Conservation (phyloP, 148 eudicot genomes). For the Nyssa sinensis region DNA sequence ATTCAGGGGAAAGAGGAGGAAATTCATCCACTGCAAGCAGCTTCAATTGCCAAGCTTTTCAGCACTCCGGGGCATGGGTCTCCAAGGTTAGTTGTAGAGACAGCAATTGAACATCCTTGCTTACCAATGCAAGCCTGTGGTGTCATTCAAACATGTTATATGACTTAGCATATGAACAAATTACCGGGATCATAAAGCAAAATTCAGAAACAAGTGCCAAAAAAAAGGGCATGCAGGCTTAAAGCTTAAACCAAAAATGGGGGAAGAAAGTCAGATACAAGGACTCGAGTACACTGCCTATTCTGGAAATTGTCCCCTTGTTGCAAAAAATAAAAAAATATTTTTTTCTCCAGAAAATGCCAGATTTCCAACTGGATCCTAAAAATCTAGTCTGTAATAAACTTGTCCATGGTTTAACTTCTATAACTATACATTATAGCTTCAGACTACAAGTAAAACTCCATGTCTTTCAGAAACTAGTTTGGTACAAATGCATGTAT, state of each 20-base stretch:
- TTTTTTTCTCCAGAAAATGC: not conserved
- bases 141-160: slow-evolving; percentile 3
- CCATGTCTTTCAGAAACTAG: not conserved
- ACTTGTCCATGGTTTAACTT: not conserved
- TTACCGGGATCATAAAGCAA: not conserved
- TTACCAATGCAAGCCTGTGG: slow-evolving; percentile 53
- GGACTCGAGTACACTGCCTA: too few species aligned
- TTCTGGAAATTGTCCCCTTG: not conserved
- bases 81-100: slow-evolving; percentile 39
- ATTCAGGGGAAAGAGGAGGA: not conserved
- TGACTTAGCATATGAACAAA: not conserved
- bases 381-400: not conserved
- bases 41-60: slow-evolving; percentile 59
- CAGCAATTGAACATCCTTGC: slow-evolving; percentile 37
- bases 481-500: not conserved
- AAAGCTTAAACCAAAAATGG: not conserved
- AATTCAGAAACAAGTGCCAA: not conserved
- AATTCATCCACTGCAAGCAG: slow-evolving; percentile 31
- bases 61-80: slow-evolving; percentile 45
- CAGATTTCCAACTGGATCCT: too few species aligned
- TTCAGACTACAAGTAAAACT: not conserved
- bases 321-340: not conserved
- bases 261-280: too few species aligned
- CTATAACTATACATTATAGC: too few species aligned
- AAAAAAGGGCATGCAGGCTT: not conserved